phyloP scores from a whole-genome alignment of 345 rosid species.

The Eucalyptus regnans region DNA sequence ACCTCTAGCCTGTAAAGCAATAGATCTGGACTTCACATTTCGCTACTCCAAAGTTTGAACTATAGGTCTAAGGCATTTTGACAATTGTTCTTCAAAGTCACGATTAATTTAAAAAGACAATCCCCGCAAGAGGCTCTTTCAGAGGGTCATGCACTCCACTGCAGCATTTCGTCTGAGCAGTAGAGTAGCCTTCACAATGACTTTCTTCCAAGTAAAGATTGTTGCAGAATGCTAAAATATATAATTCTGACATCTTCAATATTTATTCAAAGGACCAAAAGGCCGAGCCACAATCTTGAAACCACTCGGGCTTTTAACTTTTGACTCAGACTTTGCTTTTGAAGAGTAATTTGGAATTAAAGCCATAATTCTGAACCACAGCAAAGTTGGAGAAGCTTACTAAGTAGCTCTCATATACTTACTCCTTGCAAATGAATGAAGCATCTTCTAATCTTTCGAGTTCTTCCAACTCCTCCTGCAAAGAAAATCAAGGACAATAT shows the following conservation, averaged over 20 bases:
- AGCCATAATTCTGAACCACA: conserved; percentile 34
- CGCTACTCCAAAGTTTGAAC: neutral
- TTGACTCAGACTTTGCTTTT: neutral
- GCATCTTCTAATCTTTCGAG: conserved; percentile 60
- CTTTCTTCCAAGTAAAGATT: neutral
- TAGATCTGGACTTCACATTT: neutral
- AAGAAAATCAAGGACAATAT: neutral
- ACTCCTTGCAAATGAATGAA: conserved; percentile 1
- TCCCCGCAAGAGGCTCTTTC: neutral
- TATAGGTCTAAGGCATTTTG: neutral
- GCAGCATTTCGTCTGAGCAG: neutral
- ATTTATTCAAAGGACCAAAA: neutral
- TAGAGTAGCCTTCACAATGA: neutral
- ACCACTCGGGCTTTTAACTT: neutral
- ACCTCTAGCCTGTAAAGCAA: neutral
- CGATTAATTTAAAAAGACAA: neutral
- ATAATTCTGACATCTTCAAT: neutral
- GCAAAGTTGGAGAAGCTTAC: conserved; percentile 26
- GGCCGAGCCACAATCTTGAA: neutral
- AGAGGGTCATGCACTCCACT: neutral
- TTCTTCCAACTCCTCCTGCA: conserved; percentile 76
- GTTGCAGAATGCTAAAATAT: neutral
- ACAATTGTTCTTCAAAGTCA: neutral
- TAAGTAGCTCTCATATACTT: neutral
- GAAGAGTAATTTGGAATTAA: neutral